Percentiles rank a stretch among this genome's conserved stretches.
phyloP scores from a whole-genome alignment of 495 filamentous ascomycete species.

The Aspergillus biplanus region DNA sequence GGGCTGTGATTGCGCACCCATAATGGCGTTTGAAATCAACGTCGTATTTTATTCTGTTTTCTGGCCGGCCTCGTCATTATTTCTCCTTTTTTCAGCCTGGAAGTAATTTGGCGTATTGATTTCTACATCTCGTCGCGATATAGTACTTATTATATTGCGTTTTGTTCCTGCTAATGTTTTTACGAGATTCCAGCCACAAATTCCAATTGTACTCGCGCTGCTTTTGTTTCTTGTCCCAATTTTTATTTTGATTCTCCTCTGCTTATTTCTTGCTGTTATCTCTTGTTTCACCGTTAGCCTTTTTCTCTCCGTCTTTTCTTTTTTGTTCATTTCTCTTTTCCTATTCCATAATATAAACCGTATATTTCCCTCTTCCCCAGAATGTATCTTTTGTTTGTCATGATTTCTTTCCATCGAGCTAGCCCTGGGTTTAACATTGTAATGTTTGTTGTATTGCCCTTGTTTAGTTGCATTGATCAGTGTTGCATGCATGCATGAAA shows the following conservation, averaged over 20 bases:
- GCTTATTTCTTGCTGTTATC: neutral
- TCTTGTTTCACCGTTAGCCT: neutral
- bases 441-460: neutral
- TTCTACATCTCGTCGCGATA: slow-evolving; percentile 2
- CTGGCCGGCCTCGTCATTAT: slow-evolving; percentile 8
- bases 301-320: neutral
- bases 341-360: slow-evolving; percentile 2
- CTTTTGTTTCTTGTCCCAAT: neutral
- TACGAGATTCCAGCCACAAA: neutral
- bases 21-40: neutral
- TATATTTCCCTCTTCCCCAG: neutral
- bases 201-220: neutral
- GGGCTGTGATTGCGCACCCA: neutral
- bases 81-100: slow-evolving; percentile 1
- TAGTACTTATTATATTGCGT: neutral
- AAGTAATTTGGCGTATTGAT: neutral
- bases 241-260: neutral
- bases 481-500: neutral
- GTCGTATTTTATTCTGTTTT: neutral
- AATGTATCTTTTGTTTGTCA: slow-evolving; percentile 1
- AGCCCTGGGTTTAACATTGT: neutral
- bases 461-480: neutral
- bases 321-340: neutral
- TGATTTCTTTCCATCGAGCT: neutral
- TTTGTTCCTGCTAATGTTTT: neutral